Evolutionary conservation across 805 yeast genomes (phyloP).

Genomic region (Clavispora santaluciae): DNA sequence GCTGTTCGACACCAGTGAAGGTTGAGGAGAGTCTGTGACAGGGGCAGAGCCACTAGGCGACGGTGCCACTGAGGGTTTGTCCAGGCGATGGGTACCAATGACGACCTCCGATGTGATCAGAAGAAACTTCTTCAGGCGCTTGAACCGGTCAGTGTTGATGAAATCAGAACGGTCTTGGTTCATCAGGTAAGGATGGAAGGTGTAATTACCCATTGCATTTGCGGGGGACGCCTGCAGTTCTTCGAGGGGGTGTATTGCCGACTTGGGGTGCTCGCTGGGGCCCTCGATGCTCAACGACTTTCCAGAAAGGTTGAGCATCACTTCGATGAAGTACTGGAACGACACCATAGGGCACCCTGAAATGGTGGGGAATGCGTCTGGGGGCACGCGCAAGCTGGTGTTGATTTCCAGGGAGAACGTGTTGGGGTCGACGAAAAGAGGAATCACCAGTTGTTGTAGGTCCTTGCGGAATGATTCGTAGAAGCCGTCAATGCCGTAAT

Average conservation of each 20-base stretch:
- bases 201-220: slow-evolving; percentile 16
- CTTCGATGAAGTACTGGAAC: slow-evolving; percentile 82
- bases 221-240: slow-evolving; percentile 6
- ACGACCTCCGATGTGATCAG: slow-evolving; percentile 78
- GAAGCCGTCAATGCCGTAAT: slow-evolving; percentile 53
- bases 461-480: slow-evolving; percentile 79
- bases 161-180: slow-evolving; percentile 37
- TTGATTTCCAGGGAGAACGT: slow-evolving; percentile 53
- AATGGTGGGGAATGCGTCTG: slow-evolving; percentile 83
- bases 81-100: slow-evolving; percentile 70
- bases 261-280: slow-evolving; percentile 14
- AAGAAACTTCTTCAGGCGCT: slow-evolving; percentile 69
- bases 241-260: slow-evolving; percentile 4
- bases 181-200: slow-evolving; percentile 13
- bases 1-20: background rate
- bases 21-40: background rate
- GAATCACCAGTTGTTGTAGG: slow-evolving; percentile 68
- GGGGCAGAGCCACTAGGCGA: background rate
- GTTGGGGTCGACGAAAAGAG: slow-evolving; percentile 71
- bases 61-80: background rate
- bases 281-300: slow-evolving; percentile 36
- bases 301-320: slow-evolving; percentile 73
- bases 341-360: slow-evolving; percentile 65
- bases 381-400: slow-evolving; percentile 67
- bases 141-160: slow-evolving; percentile 75